Percentiles rank a stretch among this genome's conserved stretches.
Conservation (phyloP, 2,329 filamentous ascomycete species). For the Sporothrix luriei region DNA sequence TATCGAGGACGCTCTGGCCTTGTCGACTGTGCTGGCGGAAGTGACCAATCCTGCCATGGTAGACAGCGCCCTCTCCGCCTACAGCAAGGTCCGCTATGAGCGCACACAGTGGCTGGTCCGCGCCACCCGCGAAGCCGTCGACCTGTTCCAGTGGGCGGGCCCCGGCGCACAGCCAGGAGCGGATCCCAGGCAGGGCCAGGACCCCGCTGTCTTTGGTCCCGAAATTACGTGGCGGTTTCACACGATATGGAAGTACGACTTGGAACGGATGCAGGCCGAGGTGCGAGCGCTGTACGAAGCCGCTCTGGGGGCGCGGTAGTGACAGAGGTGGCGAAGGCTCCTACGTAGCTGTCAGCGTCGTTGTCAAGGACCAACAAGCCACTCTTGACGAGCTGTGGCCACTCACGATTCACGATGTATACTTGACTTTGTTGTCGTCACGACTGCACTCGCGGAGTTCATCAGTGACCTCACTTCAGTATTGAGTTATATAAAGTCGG, state of each 20-base stretch:
- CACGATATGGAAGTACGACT: conserved; percentile 46
- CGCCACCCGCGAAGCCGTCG: conserved; percentile 45
- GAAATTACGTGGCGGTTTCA: conserved; percentile 46
- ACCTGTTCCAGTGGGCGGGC: conserved; percentile 47
- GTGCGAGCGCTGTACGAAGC: conserved; percentile 30
- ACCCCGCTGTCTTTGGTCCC: conserved; percentile 44
- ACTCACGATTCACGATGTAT: no score
- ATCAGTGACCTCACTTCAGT: not conserved
- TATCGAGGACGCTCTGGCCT: conserved; percentile 56
- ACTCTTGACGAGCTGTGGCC: no score
- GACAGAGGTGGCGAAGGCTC: not conserved
- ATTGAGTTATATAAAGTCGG: not conserved
- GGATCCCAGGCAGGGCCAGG: conserved; percentile 39
- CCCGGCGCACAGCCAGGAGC: not conserved
- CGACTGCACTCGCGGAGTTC: no score
- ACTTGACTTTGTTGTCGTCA: no score
- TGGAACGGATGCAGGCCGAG: conserved; percentile 42
- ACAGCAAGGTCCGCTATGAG: conserved; percentile 45
- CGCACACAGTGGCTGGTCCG: conserved; percentile 51
- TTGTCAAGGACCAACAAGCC: not conserved
- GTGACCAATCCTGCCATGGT: conserved; percentile 7
- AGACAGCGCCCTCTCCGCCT: conserved; percentile 45
- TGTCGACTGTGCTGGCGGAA: conserved; percentile 45
- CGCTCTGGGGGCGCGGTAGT: not conserved
- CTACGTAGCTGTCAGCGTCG: no score